phyloP scores from a whole-genome alignment of 2,329 filamentous ascomycete species.

The Stemphylium vesicarium region DNA sequence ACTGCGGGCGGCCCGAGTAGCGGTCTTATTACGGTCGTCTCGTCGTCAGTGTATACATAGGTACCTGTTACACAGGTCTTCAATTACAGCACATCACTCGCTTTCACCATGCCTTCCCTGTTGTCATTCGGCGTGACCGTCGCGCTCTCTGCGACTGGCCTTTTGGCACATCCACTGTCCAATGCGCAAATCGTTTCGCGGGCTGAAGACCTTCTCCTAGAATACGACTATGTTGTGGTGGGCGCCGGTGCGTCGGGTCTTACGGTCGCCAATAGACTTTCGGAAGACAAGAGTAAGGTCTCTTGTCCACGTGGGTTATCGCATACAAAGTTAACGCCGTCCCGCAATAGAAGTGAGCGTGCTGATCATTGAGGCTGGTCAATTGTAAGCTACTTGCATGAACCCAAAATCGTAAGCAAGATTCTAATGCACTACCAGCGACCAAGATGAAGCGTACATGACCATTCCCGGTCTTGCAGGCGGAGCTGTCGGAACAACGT shows the following conservation, averaged over 20 bases:
- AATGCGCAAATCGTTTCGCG: conserved; percentile 18
- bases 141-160: conserved; percentile 17
- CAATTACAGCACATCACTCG: background rate
- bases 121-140: conserved; percentile 13
- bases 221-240: conserved; percentile 38
- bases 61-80: background rate
- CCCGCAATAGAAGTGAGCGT: conserved; percentile 21
- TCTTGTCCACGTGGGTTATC: no score
- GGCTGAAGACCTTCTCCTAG: conserved; percentile 19
- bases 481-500: conserved; percentile 31
- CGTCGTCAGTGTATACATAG: background rate
- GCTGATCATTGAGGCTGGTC: conserved; percentile 32
- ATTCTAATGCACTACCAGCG: conserved; percentile 18
- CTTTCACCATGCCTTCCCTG: conserved; percentile 16
- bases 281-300: conserved; percentile 26
- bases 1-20: background rate
- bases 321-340: background rate
- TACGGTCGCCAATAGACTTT: conserved; percentile 38
- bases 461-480: conserved; percentile 35
- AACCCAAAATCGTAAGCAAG: background rate
- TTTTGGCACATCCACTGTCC: conserved; percentile 26
- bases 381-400: conserved; percentile 19
- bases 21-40: conserved; percentile 2
- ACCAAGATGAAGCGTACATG: conserved; percentile 28
- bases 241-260: conserved; percentile 36